Conservation (phyloP, 345 rosid genomes). For the Citrus maxima region DNA sequence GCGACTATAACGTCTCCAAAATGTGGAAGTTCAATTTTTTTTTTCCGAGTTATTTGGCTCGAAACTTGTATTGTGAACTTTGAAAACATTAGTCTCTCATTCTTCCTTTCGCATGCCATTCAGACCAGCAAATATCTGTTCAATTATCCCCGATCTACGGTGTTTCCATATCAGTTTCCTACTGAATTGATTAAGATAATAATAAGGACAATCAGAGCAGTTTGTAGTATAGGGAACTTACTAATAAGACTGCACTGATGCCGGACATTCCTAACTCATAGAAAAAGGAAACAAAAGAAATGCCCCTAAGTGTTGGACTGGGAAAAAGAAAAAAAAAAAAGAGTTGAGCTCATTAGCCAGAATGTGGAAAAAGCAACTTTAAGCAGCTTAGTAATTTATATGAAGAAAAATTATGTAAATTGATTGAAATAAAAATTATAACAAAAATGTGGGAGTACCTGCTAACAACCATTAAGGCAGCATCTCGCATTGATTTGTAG, state of each 20-base stretch:
- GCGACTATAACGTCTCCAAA: neutral
- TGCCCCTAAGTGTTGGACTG: slow-evolving; percentile 48
- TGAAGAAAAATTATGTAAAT: neutral
- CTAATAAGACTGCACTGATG: slow-evolving; percentile 42
- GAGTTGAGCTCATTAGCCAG: slow-evolving; percentile 5
- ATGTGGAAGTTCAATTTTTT: neutral
- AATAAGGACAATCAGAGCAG: neutral
- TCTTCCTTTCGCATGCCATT: neutral
- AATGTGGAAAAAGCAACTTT: neutral
- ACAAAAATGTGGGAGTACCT: slow-evolving; percentile 24
- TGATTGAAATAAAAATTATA: neutral
- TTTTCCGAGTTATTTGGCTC: neutral
- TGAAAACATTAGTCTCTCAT: neutral
- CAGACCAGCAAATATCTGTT: neutral
- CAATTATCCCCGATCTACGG: neutral
- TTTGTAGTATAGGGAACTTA: slow-evolving; percentile 13
- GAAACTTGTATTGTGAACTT: neutral
- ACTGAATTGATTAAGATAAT: neutral
- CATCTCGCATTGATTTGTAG: slow-evolving; percentile 44
- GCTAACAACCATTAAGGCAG: slow-evolving; percentile 30
- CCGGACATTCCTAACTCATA: slow-evolving; percentile 60
- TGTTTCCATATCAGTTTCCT: neutral
- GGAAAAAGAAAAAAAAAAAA: slow-evolving; percentile 23
- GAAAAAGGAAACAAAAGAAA: slow-evolving; percentile 49
- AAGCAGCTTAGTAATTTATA: neutral